Evolutionary conservation across 345 rosid genomes (phyloP).

Genomic region (Eucalyptus cladocalyx): DNA sequence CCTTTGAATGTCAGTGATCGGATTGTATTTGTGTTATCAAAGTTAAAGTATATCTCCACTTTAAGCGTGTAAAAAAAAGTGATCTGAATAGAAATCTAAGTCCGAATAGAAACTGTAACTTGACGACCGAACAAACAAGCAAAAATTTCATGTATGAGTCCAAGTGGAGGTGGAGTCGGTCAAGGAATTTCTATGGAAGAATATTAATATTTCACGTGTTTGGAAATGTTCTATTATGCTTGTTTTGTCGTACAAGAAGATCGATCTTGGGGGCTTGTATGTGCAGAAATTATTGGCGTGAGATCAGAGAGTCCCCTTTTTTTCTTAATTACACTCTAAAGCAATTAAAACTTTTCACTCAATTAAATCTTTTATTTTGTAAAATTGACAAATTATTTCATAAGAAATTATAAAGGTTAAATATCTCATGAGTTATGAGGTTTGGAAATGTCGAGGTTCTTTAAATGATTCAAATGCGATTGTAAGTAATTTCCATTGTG

Average conservation of each 20-base stretch:
- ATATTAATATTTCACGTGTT: neutral
- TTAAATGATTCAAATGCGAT: accelerated
- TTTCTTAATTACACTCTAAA: neutral
- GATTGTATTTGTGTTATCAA: neutral
- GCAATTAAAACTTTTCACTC: neutral
- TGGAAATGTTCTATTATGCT: neutral
- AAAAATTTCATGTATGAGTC: neutral
- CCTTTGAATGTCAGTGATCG: neutral
- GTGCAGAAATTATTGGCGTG: neutral
- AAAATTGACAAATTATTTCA: neutral
- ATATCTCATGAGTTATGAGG: neutral
- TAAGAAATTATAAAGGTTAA: neutral
- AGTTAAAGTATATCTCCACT: neutral
- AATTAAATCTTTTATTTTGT: neutral
- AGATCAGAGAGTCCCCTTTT: neutral
- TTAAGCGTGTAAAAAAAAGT: neutral
- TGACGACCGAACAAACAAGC: neutral
- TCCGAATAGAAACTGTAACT: neutral
- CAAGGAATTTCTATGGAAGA: neutral
- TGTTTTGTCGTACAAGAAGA: neutral
- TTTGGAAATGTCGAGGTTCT: accelerated
- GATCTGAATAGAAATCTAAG: neutral
- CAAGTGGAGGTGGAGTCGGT: neutral
- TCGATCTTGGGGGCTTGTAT: neutral
- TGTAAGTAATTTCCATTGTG: no score